Percentiles rank a stretch among this genome's conserved stretches.
Conservation (phyloP, 805 yeast species). For the Nematodospora valgi region DNA sequence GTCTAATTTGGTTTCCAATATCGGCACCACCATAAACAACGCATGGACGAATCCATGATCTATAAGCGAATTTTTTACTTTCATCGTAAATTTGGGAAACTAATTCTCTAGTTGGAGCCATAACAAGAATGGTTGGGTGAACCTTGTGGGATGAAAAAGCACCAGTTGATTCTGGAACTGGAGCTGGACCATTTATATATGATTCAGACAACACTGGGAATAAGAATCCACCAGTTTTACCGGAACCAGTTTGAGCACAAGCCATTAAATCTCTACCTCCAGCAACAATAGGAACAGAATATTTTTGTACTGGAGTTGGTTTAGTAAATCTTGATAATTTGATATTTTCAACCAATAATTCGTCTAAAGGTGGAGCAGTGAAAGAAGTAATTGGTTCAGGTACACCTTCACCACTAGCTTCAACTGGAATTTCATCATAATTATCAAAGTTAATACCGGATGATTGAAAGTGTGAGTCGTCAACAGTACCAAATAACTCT, state of each 20-base stretch:
- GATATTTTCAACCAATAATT: slow-evolving; percentile 81
- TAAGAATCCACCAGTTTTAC: slow-evolving; percentile 99
- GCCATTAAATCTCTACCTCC: slow-evolving; percentile 93
- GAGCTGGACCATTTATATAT: slow-evolving; percentile 82
- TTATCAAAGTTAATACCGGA: slow-evolving; percentile 98
- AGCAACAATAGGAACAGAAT: slow-evolving; percentile 89
- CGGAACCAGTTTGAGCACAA: slow-evolving; percentile 98
- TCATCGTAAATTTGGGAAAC: slow-evolving; percentile 96
- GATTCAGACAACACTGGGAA: slow-evolving; percentile 96
- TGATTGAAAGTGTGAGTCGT: slow-evolving; percentile 74
- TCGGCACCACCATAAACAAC: slow-evolving; percentile 99
- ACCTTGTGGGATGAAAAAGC: slow-evolving; percentile 71
- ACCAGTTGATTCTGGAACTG: slow-evolving; percentile 44
- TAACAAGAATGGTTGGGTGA: slow-evolving; percentile 87
- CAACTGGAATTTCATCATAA: slow-evolving; percentile 98
- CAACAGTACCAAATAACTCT: slow-evolving; percentile 79
- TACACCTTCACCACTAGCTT: slow-evolving; percentile 91
- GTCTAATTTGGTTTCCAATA: slow-evolving; percentile 80
- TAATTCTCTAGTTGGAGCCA: slow-evolving; percentile 99
- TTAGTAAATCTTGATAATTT: slow-evolving; percentile 83
- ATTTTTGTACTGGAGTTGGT: slow-evolving; percentile 96
- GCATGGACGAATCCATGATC: slow-evolving; percentile 97
- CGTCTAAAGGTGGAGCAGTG: slow-evolving; percentile 89
- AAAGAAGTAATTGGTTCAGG: slow-evolving; percentile 91
- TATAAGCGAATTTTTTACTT: slow-evolving; percentile 90